Evolutionary conservation across 106 monocot genomes (phyloP), one percentile per base, ranked within the genome.

Genomic region (Allium fistulosum): DNA sequence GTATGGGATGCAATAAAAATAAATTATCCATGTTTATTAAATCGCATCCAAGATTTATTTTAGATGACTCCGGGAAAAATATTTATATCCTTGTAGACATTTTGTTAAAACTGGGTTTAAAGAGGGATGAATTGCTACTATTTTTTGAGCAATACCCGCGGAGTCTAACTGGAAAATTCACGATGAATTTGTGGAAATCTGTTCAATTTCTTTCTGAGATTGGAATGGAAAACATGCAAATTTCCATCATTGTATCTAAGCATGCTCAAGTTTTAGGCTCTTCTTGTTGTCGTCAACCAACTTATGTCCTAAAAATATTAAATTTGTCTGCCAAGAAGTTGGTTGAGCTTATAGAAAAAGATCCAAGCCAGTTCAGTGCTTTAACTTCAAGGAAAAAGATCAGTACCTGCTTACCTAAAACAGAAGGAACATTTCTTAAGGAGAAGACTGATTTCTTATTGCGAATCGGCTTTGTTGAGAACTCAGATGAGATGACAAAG

Each of bases 41-140:
- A 61, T 70, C 73, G 11, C 77, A 90, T 55, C 94, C 94, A 0
- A 79, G 72, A 79, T 90, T 94, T 69, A 53, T 91, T 67, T 91
- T 94, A 66, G 68, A 90, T 69, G 83, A 91, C 67, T 94, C 90
- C 17, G 94, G 94, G 51, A 94, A 87, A 67, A 90, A 91, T 64
- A 81, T 94, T 57, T 90, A 88, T 72, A 69, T 79, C 11, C 58
- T 94, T 53, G 87, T 86, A 52, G 85, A 82, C n/a, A 50, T 83
- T 69, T 76, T 91, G 55, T 67, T 85, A 67, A 94, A 94, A 77
- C 57, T 88, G 51, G 94, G 94, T 18, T 62, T 87, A 57, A 79
- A 68, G 52, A 83, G 58, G 65, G 58, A 73, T 10, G 60, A 61
- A 1, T 83, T 94, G 61, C 57, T 85, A 46, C 60, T 37, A 50